A percentile compares a stretch with the other conserved stretches of the same genome.
phyloP scores from a whole-genome alignment of 169 alveolate genomes.

The Eimeria acervulina region DNA sequence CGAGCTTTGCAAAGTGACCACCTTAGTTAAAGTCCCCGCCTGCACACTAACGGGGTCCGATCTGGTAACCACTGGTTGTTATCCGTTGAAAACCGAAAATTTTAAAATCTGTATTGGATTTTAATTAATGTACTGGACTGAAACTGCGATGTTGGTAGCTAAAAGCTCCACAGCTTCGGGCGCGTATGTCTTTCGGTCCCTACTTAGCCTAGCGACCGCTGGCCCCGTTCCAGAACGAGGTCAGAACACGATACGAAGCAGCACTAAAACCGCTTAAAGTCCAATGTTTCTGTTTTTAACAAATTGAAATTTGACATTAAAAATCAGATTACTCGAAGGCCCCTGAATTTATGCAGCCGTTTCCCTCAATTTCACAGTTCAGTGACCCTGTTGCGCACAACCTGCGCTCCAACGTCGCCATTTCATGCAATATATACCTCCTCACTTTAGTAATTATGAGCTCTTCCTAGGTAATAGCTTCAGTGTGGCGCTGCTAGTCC shows the following conservation, averaged over 20 bases:
- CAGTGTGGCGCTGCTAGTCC: background rate
- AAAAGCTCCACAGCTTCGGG: background rate
- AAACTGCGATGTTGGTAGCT: background rate
- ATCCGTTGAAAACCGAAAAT: background rate
- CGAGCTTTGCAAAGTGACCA: background rate
- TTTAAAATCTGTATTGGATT: background rate
- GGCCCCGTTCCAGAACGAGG: constrained; percentile 4
- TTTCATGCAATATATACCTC: no score
- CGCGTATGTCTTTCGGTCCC: background rate
- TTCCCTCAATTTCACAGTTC: background rate
- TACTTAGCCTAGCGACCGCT: background rate
- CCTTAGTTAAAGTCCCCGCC: background rate
- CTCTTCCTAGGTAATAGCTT: background rate
- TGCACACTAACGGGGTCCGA: background rate
- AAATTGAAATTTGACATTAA: background rate
- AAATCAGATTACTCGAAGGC: background rate
- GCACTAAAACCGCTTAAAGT: background rate
- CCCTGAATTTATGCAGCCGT: background rate
- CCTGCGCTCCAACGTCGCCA: background rate
- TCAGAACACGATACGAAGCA: background rate
- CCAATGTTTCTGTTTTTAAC: background rate
- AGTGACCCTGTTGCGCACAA: background rate
- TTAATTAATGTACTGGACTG: background rate
- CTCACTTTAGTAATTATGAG: no score
- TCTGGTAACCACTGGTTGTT: background rate